Base-by-base conservation (phyloP, 1,139 yeast genomes). In the Magnusiomyces tetraspermus region DNA sequence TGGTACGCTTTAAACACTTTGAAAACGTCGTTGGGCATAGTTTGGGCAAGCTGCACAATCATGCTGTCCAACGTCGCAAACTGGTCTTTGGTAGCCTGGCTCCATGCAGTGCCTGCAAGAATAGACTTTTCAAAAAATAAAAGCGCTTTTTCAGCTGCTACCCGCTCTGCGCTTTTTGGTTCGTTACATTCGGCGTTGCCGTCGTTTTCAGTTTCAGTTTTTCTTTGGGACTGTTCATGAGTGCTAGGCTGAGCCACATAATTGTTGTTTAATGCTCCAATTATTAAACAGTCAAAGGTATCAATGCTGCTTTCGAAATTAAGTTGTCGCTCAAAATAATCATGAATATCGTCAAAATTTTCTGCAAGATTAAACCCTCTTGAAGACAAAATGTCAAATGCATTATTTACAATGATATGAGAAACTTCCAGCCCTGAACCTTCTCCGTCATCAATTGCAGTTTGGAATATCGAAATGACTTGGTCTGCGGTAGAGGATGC, bases 71-170 rank as follows among this genome's bases (percentile, higher is more conserved):
- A 59, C 0, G 67, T 61, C 0, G 63, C 58, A 48, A 67, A 55
- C 48, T 71, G 64, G 22, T 67, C 65, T 36, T 64, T 65, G 26
- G 64, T 61, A n/a, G 67, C 68, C 41, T 61, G 58, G 33, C 63
- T 68, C 81, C 81, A 77, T 43, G 69, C 69, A n/a, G 73, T 68
- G 30, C 77, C 76, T 38, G 67, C 62, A 3, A 61, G 55, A 15
- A 73, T 60, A 48, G 72, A 64, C n/a, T 65, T 60, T n/a, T 70
- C 60, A 56, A 76, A 76, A 11, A 69, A 53, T 11, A 61, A 49
- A 11, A 69, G 62, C 1, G 77, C 74, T 6, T 56, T 57, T 2
- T 58, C 58, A 8, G 63, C 66, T 31, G 62, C 60, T 10, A 19
- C 23, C 10, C 37, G 36, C 31, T 43, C 6, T 28, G 33, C 11